Evolutionary conservation across 495 filamentous ascomycete species (phyloP).

Genomic region (Penicillium canescens): DNA sequence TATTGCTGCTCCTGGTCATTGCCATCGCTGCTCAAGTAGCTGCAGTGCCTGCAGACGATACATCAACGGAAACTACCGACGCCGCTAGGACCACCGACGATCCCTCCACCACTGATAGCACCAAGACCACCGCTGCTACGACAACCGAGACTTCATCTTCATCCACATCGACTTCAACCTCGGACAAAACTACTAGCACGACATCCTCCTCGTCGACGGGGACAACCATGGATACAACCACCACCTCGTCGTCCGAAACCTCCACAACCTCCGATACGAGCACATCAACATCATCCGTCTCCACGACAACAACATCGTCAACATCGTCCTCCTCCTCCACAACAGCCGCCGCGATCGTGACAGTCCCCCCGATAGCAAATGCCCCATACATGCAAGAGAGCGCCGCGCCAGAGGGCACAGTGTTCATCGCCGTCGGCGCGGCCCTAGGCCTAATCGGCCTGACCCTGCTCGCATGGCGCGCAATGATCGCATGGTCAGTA

Average conservation of each 20-base stretch:
- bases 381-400: conserved; percentile 96
- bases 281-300: conserved; percentile 23
- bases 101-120: conserved; percentile 25
- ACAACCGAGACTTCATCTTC: conserved; percentile 12
- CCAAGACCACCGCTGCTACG: conserved; percentile 14
- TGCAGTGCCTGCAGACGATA: conserved; percentile 19
- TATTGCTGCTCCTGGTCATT: conserved; percentile 27
- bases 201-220: conserved; percentile 18
- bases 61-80: conserved; percentile 12
- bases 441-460: conserved; percentile 79
- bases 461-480: conserved; percentile 82
- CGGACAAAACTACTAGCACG: conserved; percentile 16
- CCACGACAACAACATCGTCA: conserved; percentile 26
- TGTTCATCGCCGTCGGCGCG: conserved; percentile 93
- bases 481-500: conserved; percentile 84
- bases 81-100: conserved; percentile 32
- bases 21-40: conserved; percentile 23
- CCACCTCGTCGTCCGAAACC: conserved; percentile 22
- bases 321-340: conserved; percentile 29
- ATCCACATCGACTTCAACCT: conserved; percentile 17
- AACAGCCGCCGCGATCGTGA: conserved; percentile 41
- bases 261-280: conserved; percentile 11
- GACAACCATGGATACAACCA: conserved; percentile 28
- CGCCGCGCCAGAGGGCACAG: conserved; percentile 87
- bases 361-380: conserved; percentile 76